Evolutionary conservation across 2,329 filamentous ascomycete species (phyloP).

Genomic region (Trichoderma lentiforme): DNA sequence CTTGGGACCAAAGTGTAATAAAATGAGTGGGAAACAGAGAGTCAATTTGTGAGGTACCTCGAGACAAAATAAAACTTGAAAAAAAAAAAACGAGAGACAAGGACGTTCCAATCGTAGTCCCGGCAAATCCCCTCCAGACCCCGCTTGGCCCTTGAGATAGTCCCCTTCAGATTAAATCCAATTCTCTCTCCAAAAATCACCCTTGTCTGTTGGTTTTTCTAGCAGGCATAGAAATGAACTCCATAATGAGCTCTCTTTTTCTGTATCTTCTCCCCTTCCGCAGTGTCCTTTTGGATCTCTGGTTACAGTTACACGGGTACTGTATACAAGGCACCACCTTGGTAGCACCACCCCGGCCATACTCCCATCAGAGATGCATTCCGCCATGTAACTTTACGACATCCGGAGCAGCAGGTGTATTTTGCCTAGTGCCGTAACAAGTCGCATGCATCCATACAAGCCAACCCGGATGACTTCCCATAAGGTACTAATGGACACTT

Average conservation of each 20-base stretch:
- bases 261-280: background rate
- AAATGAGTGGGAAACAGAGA: background rate
- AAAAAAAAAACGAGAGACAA: background rate
- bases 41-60: background rate
- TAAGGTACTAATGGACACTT: background rate
- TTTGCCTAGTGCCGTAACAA: background rate
- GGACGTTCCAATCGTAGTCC: background rate
- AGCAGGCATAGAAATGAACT: background rate
- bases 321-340: background rate
- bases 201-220: background rate
- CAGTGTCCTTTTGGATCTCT: background rate
- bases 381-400: background rate
- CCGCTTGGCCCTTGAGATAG: background rate
- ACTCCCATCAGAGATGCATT: conserved; percentile 4
- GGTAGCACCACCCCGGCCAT: background rate
- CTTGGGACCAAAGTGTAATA: background rate
- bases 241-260: background rate
- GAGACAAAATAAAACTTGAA: background rate
- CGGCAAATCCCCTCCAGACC: background rate
- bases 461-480: background rate
- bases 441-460: background rate
- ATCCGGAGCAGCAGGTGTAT: background rate
- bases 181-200: background rate
- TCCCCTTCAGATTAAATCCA: background rate
- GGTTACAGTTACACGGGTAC: background rate